Base-by-base conservation (phyloP, 768 basidiomycete genomes). In the Tulasnella sp. region DNA sequence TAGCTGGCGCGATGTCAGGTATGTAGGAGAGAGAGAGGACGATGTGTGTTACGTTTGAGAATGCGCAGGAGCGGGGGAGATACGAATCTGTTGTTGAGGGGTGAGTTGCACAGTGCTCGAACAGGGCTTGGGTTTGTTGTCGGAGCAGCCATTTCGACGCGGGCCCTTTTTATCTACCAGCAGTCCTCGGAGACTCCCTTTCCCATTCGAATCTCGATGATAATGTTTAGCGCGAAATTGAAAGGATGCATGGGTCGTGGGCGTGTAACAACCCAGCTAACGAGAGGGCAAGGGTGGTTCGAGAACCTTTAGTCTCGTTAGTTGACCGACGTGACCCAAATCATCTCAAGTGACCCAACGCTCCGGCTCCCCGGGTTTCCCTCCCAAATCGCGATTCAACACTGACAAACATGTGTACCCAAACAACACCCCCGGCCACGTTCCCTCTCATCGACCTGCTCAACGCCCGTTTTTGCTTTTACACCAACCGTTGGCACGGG, bases 61-160 rank as follows among this genome's bases (percentile, higher is more conserved):
- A 68, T 68, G 62, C 34, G 62, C 27, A 36, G 62, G 62, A 68
- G 62, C 31, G 62, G 62, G 62, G 62, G 62, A 68, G 62, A 68
- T 68, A 68, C 62, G 62, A 68, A 68, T 68, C 62, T 68, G 8
- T 27, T 68, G 62, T 68, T 68, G 62, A 68, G 34, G 34, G 62
- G 62, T 36, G 62, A 68, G 27, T 68, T 68, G 62, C 62, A 68
- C 62, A 68, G 62, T 68, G 62, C 62, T 18, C 34, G 62, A 68
- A 68, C 62, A 68, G 62, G 62, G 62, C 27, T 68, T 68, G 62
- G 24, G 62, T 68, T 68, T 68, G 16, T 68, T 68, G 62, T 68
- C 27, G 62, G 62, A 68, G 34, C n/a, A n/a, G 18, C 24, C 58
- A 18, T 18, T n/a, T 18, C 62, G 62, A 31, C n/a, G 27, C 62